These are phyloP conservation scores for Dalechampia spathulata DNA, from an alignment of 441 rosid species.

Conservation along the genomic window DNA sequence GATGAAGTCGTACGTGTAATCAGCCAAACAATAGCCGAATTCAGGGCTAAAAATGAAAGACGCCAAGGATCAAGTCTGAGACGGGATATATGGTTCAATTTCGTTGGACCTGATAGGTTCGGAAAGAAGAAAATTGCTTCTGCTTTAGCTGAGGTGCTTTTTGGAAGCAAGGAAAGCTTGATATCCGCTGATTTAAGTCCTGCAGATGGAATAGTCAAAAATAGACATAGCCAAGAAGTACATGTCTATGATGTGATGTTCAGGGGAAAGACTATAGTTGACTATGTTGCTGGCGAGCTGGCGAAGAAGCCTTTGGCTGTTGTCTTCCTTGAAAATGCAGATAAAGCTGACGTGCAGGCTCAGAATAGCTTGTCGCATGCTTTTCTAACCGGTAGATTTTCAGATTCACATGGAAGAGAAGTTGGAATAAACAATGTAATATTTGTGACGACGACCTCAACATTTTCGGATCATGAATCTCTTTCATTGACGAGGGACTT, in stretches of 20 bases:
- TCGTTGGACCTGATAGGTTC: slow-evolving; percentile 52
- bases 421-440: slow-evolving; percentile 50
- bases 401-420: slow-evolving; percentile 68
- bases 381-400: slow-evolving; percentile 49
- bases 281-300: slow-evolving; percentile 58
- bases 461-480: slow-evolving; percentile 16
- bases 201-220: slow-evolving; percentile 21
- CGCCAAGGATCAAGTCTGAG: slow-evolving; percentile 22
- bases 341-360: slow-evolving; percentile 55
- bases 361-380: slow-evolving; percentile 50
- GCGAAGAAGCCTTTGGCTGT: slow-evolving; percentile 58
- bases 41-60: slow-evolving; percentile 22
- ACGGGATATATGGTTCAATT: slow-evolving; percentile 68
- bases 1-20: slow-evolving; percentile 40
- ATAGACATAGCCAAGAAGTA: not conserved
- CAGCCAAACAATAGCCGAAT: slow-evolving; percentile 27
- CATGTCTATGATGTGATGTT: slow-evolving; percentile 22
- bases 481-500: slow-evolving; percentile 12
- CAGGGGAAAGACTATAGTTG: slow-evolving; percentile 70
- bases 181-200: slow-evolving; percentile 51
- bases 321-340: slow-evolving; percentile 72
- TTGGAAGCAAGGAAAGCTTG: slow-evolving; percentile 48
- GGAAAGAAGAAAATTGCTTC: slow-evolving; percentile 54
- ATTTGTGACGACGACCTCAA: slow-evolving; percentile 49
- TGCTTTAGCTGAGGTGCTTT: slow-evolving; percentile 55